Evolutionary conservation across 2,329 filamentous ascomycete genomes (phyloP).

Genomic region (Lasiodiplodia sp.): DNA sequence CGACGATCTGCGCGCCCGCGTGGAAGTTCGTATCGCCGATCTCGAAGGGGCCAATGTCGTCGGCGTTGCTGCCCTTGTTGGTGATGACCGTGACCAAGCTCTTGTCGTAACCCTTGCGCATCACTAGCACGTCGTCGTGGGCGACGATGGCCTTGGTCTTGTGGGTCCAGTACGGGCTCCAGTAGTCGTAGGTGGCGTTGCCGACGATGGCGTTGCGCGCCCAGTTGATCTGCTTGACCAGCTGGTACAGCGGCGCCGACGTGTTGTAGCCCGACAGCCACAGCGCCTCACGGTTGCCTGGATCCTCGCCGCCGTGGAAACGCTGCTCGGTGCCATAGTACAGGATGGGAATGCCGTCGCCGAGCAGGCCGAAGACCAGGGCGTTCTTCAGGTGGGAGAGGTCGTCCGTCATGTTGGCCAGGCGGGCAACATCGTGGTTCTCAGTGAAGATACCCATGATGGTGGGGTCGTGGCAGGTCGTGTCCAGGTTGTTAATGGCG

Average conservation of each 20-base stretch:
- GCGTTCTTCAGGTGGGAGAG: conserved; percentile 47
- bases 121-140: not conserved
- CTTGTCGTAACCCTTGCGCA: conserved; percentile 24
- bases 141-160: conserved; percentile 11
- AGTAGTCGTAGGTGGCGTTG: conserved; percentile 7
- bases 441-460: conserved; percentile 49
- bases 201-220: conserved; percentile 19
- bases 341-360: conserved; percentile 49
- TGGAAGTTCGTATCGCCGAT: conserved; percentile 27
- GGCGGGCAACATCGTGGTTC: conserved; percentile 51
- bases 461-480: conserved; percentile 43
- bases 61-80: not conserved
- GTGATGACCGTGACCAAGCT: conserved; percentile 13
- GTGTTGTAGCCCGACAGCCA: conserved; percentile 49
- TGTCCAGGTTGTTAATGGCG: conserved; percentile 44
- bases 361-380: conserved; percentile 47
- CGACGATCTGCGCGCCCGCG: conserved; percentile 12
- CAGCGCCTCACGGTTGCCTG: conserved; percentile 50
- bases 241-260: conserved; percentile 24
- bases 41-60: conserved; percentile 9
- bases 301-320: conserved; percentile 47
- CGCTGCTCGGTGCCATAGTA: conserved; percentile 51
- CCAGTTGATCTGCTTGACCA: conserved; percentile 21
- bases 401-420: conserved; percentile 46
- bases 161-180: conserved; percentile 22